A percentile compares a stretch with the other conserved stretches of the same genome.
Evolutionary conservation across 306 rosid genomes (phyloP).

Genomic region (Clitoria ternatea): DNA sequence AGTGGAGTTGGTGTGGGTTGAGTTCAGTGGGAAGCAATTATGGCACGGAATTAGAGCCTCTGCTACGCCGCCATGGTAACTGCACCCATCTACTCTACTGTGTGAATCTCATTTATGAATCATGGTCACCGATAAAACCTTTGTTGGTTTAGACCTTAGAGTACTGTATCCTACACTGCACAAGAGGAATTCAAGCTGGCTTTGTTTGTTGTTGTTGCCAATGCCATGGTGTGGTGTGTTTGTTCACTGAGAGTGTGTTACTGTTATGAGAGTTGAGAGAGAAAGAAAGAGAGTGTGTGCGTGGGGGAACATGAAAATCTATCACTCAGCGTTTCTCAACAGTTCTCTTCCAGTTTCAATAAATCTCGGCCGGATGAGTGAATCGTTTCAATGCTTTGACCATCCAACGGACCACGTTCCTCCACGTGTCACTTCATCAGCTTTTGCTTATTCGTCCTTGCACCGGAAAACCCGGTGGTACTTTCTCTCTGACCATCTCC

Average conservation of each 20-base stretch:
- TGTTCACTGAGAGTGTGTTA: background rate
- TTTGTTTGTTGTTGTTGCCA: too few species aligned
- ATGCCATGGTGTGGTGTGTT: slow-evolving; percentile 7
- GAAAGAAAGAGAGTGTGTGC: slow-evolving; percentile 19
- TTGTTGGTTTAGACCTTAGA: slow-evolving; percentile 23
- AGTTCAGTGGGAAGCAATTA: slow-evolving; percentile 51
- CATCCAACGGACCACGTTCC: slow-evolving; percentile 24
- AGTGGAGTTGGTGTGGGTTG: background rate
- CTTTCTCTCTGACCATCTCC: slow-evolving; percentile 43
- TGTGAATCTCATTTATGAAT: slow-evolving; percentile 35
- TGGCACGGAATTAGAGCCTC: slow-evolving; percentile 87
- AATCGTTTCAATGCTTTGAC: slow-evolving; percentile 26
- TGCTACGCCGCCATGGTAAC: slow-evolving; percentile 99
- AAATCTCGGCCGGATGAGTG: slow-evolving; percentile 37
- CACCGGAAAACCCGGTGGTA: slow-evolving; percentile 78
- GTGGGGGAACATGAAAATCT: slow-evolving; percentile 55
- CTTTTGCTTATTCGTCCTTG: slow-evolving; percentile 71
- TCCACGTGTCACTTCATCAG: slow-evolving; percentile 57
- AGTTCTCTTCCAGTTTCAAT: slow-evolving; percentile 58
- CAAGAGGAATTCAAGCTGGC: slow-evolving; percentile 20
- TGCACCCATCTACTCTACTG: slow-evolving; percentile 59
- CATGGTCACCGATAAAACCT: slow-evolving; percentile 26
- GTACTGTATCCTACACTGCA: slow-evolving; percentile 7
- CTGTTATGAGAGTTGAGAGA: slow-evolving; percentile 1
- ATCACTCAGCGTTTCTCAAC: slow-evolving; percentile 45